phyloP scores from a whole-genome alignment of 352 stramenopile genomes.

The Phytophthora meadii region DNA sequence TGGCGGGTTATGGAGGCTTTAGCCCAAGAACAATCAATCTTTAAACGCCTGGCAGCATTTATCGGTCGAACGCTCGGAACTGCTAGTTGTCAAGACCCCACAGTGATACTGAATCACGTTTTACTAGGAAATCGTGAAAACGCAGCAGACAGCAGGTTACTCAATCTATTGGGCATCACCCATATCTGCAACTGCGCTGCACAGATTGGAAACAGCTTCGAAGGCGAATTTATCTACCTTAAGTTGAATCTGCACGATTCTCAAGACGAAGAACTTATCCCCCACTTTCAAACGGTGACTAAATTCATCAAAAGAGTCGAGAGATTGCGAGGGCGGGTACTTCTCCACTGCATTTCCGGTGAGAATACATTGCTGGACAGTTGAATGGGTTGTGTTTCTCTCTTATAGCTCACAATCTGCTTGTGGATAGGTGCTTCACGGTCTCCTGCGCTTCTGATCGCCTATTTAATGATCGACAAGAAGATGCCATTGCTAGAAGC shows the following conservation, averaged over 20 bases:
- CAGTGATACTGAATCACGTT: slow-evolving; percentile 56
- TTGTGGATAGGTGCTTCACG: slow-evolving; percentile 50
- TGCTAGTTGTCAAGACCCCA: slow-evolving; percentile 26
- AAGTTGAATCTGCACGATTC: slow-evolving; percentile 62
- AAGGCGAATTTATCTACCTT: slow-evolving; percentile 74
- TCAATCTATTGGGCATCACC: slow-evolving; percentile 54
- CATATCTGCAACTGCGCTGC: slow-evolving; percentile 72
- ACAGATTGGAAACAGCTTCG: slow-evolving; percentile 62
- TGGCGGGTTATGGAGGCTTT: slow-evolving; percentile 51
- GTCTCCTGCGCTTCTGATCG: slow-evolving; percentile 61
- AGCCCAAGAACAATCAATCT: slow-evolving; percentile 38
- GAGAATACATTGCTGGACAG: neutral
- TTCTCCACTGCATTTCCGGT: slow-evolving; percentile 70
- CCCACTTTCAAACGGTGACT: slow-evolving; percentile 61
- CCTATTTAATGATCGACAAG: slow-evolving; percentile 80
- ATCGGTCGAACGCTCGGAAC: slow-evolving; percentile 37
- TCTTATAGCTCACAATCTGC: neutral
- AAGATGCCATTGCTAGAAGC: slow-evolving; percentile 60
- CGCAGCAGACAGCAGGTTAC: slow-evolving; percentile 46
- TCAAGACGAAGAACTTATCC: slow-evolving; percentile 57
- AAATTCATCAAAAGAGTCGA: slow-evolving; percentile 65
- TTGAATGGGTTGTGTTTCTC: neutral
- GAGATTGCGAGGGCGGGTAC: slow-evolving; percentile 47
- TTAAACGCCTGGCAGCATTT: slow-evolving; percentile 23
- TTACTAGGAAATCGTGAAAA: slow-evolving; percentile 56